These are phyloP conservation scores for Trypanosomatidae sp. DNA, from an alignment of 208 protist genomes.

Conservation along the genomic window DNA sequence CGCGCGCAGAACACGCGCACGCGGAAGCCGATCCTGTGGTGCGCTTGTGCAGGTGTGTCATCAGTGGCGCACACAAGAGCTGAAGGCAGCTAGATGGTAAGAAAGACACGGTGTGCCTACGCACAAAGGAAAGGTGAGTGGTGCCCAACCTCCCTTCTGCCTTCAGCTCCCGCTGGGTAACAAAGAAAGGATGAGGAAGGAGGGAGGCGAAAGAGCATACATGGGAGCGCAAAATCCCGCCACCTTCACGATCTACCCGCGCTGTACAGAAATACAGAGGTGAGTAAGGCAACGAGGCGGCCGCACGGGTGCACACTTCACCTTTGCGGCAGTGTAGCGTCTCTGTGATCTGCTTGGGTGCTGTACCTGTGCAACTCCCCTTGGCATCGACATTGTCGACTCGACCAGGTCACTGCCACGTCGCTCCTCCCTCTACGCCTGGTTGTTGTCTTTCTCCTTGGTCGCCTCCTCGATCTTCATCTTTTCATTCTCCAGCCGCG, in stretches of 20 bases:
- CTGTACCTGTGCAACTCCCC: neutral
- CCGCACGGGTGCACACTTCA: neutral
- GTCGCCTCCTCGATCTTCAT: conserved; percentile 54
- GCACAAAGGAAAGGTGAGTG: neutral
- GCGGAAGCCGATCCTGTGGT: neutral
- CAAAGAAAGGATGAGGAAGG: neutral
- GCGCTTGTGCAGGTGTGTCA: neutral
- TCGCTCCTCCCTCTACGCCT: neutral
- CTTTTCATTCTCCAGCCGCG: conserved; percentile 64
- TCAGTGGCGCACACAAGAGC: neutral
- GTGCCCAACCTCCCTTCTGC: neutral
- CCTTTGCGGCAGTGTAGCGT: neutral
- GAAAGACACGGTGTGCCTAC: neutral
- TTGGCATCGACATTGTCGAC: neutral
- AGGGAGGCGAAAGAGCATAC: neutral
- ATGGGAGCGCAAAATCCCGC: neutral
- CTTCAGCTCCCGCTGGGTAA: neutral
- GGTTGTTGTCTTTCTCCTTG: conserved; percentile 27
- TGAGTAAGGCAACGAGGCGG: neutral
- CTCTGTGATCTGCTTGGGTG: neutral
- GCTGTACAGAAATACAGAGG: neutral
- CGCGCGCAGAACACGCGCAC: neutral
- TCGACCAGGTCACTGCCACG: neutral
- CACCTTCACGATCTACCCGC: neutral
- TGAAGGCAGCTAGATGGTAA: neutral